Base-by-base conservation (phyloP, 2,329 filamentous ascomycete species). In the Orbilia ellipsospora region DNA sequence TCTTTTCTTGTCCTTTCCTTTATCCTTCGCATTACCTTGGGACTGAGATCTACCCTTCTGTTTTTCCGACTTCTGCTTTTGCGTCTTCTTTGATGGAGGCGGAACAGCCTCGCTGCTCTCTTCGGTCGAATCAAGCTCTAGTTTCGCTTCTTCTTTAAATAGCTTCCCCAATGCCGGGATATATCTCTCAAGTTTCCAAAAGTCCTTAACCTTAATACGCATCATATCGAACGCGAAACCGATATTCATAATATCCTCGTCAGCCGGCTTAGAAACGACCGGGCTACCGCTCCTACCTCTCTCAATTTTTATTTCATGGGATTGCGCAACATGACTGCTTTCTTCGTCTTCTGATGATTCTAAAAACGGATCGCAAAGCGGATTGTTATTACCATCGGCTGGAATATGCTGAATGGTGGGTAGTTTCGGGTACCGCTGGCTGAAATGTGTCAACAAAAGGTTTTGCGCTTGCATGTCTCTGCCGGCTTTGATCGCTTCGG, bases 381-480 rank as follows among this genome's bases (percentile, higher is more conserved):
- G 78, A 54, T 20, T 78, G 56, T 52, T 80, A 74, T 77, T 67
- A 1, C 44, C 67, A 50, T 79, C 50, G 5, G 63, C 80, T n/a
- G 78, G 69, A n/a, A 81, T 81, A 36, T 80, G 78, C 62, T 87
- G 84, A 2, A 88, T 82, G 1, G 86, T 83, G 1, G 87, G 89
- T 40, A 88, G 85, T 83, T 94, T 94, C 80, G 92, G 90, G 82
- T 99, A 99, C 6, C 95, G 87, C 84, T 99, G 95, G 66, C 90
- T 94, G 83, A 99, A 99, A 82, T 99, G 95, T 6, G 95, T 99
- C 57, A 99, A 86, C 66, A 99, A 84, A 15, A 95, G 90, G 15
- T 92, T 86, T 77, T 90, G 88, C 0, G 94, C 95, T 28, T 87
- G 83, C 95, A 99, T 99, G 54, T 85, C 83, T 12, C 87, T 86